phyloP scores from a whole-genome alignment of 352 stramenopile genomes.

The Phytophthora sojae region DNA sequence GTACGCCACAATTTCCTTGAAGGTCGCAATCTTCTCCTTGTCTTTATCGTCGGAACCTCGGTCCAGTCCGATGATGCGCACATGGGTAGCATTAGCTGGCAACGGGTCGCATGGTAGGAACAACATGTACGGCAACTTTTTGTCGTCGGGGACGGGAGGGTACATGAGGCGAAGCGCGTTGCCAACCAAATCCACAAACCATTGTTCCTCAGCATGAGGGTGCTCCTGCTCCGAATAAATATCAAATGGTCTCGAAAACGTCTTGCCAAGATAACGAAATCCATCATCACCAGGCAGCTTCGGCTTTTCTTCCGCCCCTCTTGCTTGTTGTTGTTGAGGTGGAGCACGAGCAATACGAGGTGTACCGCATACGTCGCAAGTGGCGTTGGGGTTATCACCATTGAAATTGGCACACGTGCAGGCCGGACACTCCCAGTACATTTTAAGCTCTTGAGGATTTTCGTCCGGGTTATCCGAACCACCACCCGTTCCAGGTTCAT shows the following conservation, averaged over 20 bases:
- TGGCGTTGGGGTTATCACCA: conserved; percentile 78
- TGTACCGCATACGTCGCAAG: conserved; percentile 83
- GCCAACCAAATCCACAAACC: conserved; percentile 78
- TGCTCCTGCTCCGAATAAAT: conserved; percentile 87
- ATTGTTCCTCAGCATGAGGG: conserved; percentile 64
- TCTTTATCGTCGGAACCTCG: conserved; percentile 79
- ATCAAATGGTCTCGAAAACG: conserved; percentile 78
- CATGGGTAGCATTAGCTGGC: conserved; percentile 45
- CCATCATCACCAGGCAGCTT: conserved; percentile 47
- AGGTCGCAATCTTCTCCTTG: conserved; percentile 85
- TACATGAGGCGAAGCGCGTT: conserved; percentile 71
- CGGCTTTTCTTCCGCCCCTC: conserved; percentile 29
- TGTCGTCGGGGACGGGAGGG: conserved; percentile 76
- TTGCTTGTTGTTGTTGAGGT: conserved; percentile 19
- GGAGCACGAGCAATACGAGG: conserved; percentile 40
- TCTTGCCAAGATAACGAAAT: conserved; percentile 65
- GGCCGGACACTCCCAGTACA: conserved; percentile 89
- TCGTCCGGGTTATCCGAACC: conserved; percentile 14
- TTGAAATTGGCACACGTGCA: conserved; percentile 91
- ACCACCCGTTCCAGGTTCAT: conserved; percentile 31
- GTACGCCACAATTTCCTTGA: conserved; percentile 99
- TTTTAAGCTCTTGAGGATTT: conserved; percentile 69
- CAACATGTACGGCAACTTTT: conserved; percentile 81
- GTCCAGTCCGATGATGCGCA: conserved; percentile 74
- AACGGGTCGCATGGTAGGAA: conserved; percentile 74